A percentile compares a stretch with the other conserved stretches of the same genome.
Conservation (phyloP, 129 eudicot species). For the Centella asiatica region DNA sequence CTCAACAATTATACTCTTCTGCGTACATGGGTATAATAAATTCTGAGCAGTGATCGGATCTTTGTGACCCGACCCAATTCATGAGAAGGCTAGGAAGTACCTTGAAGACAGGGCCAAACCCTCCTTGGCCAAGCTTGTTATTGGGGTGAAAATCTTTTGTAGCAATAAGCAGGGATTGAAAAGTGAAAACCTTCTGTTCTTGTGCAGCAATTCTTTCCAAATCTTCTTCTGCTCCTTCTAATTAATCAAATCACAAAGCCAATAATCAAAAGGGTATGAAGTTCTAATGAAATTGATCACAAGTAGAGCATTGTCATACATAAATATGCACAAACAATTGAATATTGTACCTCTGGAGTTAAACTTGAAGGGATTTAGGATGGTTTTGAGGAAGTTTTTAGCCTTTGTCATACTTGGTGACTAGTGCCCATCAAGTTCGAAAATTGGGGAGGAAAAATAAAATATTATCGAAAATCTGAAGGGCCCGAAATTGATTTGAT, state of each 20-base stretch:
- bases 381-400: constrained; percentile 32
- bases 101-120: constrained; percentile 87
- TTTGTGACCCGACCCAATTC: background rate
- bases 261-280: background rate
- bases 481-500: background rate
- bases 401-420: constrained; percentile 42
- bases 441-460: too few species aligned
- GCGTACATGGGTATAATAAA: too few species aligned
- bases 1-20: constrained; percentile 1
- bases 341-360: constrained; percentile 38
- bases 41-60: background rate
- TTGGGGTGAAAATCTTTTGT: constrained; percentile 53
- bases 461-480: background rate
- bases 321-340: background rate
- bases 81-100: constrained; percentile 11
- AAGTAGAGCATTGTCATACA: background rate
- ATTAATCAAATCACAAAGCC: constrained; percentile 1
- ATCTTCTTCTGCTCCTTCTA: constrained; percentile 40
- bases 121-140: constrained; percentile 87
- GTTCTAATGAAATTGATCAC: background rate
- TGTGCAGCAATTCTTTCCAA: constrained; percentile 56
- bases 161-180: constrained; percentile 56
- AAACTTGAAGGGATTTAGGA: constrained; percentile 34
- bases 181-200: constrained; percentile 51
- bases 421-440: constrained; percentile 13